Evolutionary conservation across 495 filamentous ascomycete species (phyloP), one percentile per base, ranked within the genome.

Genomic region (Hypoxylon rickii): DNA sequence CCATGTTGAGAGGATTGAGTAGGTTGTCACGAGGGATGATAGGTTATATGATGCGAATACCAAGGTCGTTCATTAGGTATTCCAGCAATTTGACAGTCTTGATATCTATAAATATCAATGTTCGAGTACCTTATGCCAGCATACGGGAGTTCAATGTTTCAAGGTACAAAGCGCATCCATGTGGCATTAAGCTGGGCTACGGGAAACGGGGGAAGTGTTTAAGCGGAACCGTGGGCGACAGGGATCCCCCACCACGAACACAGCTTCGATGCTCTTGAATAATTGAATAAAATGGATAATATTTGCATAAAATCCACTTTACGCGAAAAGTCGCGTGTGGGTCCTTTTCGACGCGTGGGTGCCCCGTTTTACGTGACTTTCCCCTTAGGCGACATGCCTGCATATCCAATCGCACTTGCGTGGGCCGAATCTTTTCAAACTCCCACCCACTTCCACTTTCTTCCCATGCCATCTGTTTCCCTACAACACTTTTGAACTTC

Each of bases 1-100:
- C 68, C 77, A 79, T 79, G 4, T 58, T 70, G 63, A 52, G 7
- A 16, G 44, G 10, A 29, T 20, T 49, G 36, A 17, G 8, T 46
- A 42, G n/a, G 42, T 65, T 22, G 16, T 40, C n/a, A 24, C 8
- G n/a, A 17, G 22, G 34, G 10, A 37, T 26, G 15, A 17, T 16
- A 18, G 36, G 6, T 42, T 26, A 42, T n/a, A 26, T 49, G 33
- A 13, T 39, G 16, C 13, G 26, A 22, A 63, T 52, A 43, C 36
- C 22, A 31, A 39, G 18, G 38, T 53, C 13, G 39, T 34, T 34
- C n/a, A 12, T 26, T 37, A 44, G 10, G 21, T 19, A 52, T 49
- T 36, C 10, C 32, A 12, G 7, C 13, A 13, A 10, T 3, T 5
- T 17, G 34, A 55, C 41, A 38, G 26, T 43, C 39, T 51, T 55